Conservation (phyloP, 2,329 filamentous ascomycete genomes). For the Cytospora piceae region DNA sequence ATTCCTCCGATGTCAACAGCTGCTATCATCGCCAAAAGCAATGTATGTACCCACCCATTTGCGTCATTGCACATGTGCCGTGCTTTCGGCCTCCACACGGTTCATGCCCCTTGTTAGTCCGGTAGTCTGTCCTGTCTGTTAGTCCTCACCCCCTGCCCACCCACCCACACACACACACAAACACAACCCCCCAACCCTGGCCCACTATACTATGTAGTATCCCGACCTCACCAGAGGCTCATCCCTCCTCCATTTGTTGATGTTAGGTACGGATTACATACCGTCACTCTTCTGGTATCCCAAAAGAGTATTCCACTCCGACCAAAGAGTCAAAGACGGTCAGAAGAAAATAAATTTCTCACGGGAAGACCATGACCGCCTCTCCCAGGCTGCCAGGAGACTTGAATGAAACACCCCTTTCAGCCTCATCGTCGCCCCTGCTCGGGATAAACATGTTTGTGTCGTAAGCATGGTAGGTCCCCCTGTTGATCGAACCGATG, state of each 20-base stretch:
- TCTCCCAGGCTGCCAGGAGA: neutral
- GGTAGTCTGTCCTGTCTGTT: too few species aligned
- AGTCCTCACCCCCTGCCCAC: too few species aligned
- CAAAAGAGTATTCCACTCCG: neutral
- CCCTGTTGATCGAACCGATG: conserved; percentile 23
- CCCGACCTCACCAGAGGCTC: neutral
- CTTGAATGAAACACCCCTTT: neutral
- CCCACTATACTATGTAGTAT: neutral
- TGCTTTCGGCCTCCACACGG: too few species aligned
- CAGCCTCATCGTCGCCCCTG: conserved; percentile 10
- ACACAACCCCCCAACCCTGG: too few species aligned
- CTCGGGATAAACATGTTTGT: conserved; percentile 8
- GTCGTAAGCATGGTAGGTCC: neutral
- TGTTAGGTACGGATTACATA: neutral
- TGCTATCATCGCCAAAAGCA: too few species aligned
- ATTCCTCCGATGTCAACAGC: too few species aligned
- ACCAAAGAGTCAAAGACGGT: neutral
- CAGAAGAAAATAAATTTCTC: neutral
- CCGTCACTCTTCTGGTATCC: too few species aligned
- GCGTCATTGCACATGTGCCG: too few species aligned
- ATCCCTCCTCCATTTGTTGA: neutral
- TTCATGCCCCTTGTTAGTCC: too few species aligned
- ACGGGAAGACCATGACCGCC: neutral
- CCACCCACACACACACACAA: neutral
- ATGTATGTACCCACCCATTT: too few species aligned